Evolutionary conservation across 2,329 filamentous ascomycete species (phyloP).

Genomic region (Hypoxylon sp.): DNA sequence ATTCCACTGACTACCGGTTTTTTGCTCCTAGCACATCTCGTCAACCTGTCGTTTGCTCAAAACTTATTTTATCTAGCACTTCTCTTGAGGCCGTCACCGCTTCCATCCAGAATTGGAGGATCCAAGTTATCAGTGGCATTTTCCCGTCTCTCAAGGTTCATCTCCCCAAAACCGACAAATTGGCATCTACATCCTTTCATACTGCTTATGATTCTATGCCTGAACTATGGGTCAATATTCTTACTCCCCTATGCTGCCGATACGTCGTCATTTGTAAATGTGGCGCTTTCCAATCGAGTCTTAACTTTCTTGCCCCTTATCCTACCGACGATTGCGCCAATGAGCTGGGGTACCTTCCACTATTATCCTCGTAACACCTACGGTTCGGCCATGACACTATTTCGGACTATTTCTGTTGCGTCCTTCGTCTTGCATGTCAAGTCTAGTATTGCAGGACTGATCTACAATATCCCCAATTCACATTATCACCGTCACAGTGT

Average conservation of each 20-base stretch:
- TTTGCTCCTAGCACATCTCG: constrained; percentile 70
- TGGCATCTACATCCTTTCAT: constrained; percentile 60
- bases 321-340: constrained; percentile 63
- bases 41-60: constrained; percentile 73
- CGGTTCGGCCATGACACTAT: constrained; percentile 62
- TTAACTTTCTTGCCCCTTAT: constrained; percentile 64
- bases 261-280: constrained; percentile 58
- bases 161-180: constrained; percentile 60
- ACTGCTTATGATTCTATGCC: constrained; percentile 54
- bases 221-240: constrained; percentile 57
- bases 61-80: constrained; percentile 74
- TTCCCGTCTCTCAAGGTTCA: constrained; percentile 53
- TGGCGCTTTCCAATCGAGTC: constrained; percentile 54
- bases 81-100: constrained; percentile 67
- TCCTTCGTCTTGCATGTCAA: constrained; percentile 64
- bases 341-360: constrained; percentile 64
- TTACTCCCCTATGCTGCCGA: constrained; percentile 59
- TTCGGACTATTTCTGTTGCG: constrained; percentile 61
- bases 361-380: constrained; percentile 58
- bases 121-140: constrained; percentile 50
- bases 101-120: constrained; percentile 53
- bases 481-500: constrained; percentile 65
- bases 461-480: constrained; percentile 63
- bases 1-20: constrained; percentile 70
- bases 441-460: constrained; percentile 60